Percentiles rank a stretch among this genome's conserved stretches.
Conservation (phyloP, 768 basidiomycete species). For the Agrocybe pediades region DNA sequence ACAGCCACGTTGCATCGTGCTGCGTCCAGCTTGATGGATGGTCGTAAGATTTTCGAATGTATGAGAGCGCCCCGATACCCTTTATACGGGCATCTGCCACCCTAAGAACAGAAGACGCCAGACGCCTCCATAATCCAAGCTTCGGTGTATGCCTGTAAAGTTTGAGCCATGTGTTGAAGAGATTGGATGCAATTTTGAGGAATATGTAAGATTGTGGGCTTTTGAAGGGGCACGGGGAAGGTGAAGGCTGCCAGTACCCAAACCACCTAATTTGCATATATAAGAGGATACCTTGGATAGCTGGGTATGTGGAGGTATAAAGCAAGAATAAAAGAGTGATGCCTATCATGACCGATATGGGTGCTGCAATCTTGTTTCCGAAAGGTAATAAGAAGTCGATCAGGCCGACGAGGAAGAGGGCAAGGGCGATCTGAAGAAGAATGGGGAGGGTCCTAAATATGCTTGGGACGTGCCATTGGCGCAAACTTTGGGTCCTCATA, state of each 20-base stretch:
- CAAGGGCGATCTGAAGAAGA: conserved; percentile 26
- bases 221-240: conserved; percentile 25
- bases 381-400: conserved; percentile 23
- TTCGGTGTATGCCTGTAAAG: no score
- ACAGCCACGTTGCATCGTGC: conserved; percentile 5
- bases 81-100: background rate
- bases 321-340: conserved; percentile 17
- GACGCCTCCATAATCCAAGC: background rate
- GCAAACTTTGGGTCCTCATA: conserved; percentile 25
- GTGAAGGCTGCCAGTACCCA: background rate
- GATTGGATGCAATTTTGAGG: background rate
- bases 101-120: background rate
- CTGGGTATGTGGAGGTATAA: conserved; percentile 25
- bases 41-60: background rate
- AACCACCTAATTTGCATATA: background rate
- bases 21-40: conserved; percentile 1
- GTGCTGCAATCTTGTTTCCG: conserved; percentile 12
- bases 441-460: conserved; percentile 27
- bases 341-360: conserved; percentile 20
- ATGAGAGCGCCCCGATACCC: background rate
- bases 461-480: conserved; percentile 25
- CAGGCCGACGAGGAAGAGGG: conserved; percentile 29
- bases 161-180: background rate
- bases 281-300: conserved; percentile 12
- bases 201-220: conserved; percentile 25